Evolutionary conservation across 140 eudicot species (phyloP), one percentile per base, ranked within the genome.

Genomic region (Bidens hawaiensis): DNA sequence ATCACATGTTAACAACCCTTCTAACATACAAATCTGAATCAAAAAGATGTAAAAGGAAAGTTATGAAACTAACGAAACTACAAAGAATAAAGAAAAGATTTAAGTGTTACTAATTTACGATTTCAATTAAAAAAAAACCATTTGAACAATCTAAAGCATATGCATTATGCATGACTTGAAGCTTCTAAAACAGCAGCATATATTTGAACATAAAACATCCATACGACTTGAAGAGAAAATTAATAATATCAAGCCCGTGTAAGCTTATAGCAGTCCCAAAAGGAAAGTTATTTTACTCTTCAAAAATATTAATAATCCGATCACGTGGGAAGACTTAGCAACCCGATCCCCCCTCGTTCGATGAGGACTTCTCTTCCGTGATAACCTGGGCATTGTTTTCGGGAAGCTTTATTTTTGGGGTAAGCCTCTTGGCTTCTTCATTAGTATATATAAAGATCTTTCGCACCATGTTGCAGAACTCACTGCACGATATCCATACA

Each of bases 391-490:
- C 63, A 58, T n/a, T 78, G 23, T 45, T 69, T 52, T 78, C 75
- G 0, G 84, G 75, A 59, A 82, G 76, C 58, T 84, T 87, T 41
- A 58, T 76, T 85, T 91, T 87, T 33, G 98, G 94, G 8, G 91
- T 70, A 7, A 91, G 98, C 69, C 78, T 76, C 77, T 82, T 91
- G 53, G 81, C 96, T 78, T 87, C 98, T 52, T 91, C 98, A 1
- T 81, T 57, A 18, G 98, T 87, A 61, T 91, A 91, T 73, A 91
- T 80, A 62, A 74, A 82, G 31, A 91, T 87, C 79, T 91, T 91
- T 67, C 81, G 81, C 76, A 80, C 98, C 96, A 91, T 91, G 80
- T 74, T 78, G 72, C 96, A 91, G 65, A 91, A 91, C 78, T 91
- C 98, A 54, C 98, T 91, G 81, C 34, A 40, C n/a, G 52, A 24